Evolutionary conservation across 192 early-diverging fungal species (phyloP), one percentile per base, ranked within the genome.

Genomic region (Coemansia sp.): DNA sequence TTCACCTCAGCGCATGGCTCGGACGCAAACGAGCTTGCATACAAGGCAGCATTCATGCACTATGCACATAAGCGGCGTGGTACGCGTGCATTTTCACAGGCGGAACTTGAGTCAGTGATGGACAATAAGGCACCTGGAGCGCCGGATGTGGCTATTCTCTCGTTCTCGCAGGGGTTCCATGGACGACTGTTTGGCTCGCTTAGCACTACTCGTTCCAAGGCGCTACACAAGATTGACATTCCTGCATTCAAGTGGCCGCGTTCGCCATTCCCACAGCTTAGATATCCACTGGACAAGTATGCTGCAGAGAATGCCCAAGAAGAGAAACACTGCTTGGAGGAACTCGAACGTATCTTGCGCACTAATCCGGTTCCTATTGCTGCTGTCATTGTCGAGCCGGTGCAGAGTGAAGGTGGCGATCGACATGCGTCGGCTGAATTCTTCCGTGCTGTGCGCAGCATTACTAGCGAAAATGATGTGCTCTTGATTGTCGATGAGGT

Each of bases 401-500:
- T 91, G 47, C 89, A 91, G 65, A 85, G 85, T 49, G 89, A 91
- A 62, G 89, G 89, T 28, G 89, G 89, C n/a, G 89, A 91, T 64
- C 58, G 67, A 7, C 69, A 75, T 26, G 89, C 89, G 5, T 89
- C 88, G 16, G 64, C 88, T 16, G 63, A 65, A 14, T 91, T 87
- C 68, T 91, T 91, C 81, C 86, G 82, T 18, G 81, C 64, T 4
- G 69, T 91, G 24, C 79, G 86, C 31, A 68, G 83, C 10, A 54
- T 91, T 53, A 88, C 87, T 23, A 62, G 73, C 26, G 64, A 83
- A 31, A 51, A 83, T 44, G 82, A 83, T 24, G 81, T 88, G 19
- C 67, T 89, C 28, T 82, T 91, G 64, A 91, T 91, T 61, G 89
- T 91, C n/a, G 89, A 91, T 56, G 89, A 91, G 62, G 89, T 91